These are phyloP conservation scores for Solanum chmielewskii DNA, from an alignment of 257 asterid species.

Conservation along the genomic window DNA sequence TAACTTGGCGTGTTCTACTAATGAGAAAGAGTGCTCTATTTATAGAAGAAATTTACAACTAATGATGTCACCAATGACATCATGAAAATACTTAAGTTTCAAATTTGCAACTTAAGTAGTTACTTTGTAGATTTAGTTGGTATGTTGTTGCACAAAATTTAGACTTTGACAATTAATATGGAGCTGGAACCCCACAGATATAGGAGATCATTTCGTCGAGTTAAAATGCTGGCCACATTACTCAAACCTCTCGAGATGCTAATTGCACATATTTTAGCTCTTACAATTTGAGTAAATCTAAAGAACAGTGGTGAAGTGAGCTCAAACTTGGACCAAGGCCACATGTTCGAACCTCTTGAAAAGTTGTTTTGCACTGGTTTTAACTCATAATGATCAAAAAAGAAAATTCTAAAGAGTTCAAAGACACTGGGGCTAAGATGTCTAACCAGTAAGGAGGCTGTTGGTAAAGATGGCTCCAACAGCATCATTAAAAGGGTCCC, in stretches of 20 bases:
- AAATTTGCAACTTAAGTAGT: too few relatives aligned
- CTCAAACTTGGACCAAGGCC: not conserved
- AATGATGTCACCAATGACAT: too few relatives aligned
- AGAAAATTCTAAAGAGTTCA: not conserved
- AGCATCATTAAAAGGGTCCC: slow-evolving; percentile 43
- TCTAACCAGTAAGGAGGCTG: slow-evolving; percentile 47
- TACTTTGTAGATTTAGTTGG: too few relatives aligned
- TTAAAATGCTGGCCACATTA: not conserved
- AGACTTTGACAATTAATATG: too few relatives aligned
- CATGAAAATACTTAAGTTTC: too few relatives aligned
- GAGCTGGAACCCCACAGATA: not conserved
- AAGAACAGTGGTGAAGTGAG: not conserved
- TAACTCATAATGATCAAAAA: not conserved
- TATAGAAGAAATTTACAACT: too few relatives aligned
- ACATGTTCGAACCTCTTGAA: not conserved
- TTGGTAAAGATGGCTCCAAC: slow-evolving; percentile 44
- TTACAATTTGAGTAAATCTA: not conserved
- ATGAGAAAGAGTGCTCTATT: too few relatives aligned
- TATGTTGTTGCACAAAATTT: too few relatives aligned
- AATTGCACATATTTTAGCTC: not conserved
- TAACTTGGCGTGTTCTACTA: too few relatives aligned
- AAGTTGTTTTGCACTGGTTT: not conserved
- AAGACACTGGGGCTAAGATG: not conserved
- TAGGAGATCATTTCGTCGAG: not conserved
- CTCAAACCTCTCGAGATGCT: not conserved